Conservation (phyloP, 2,329 filamentous ascomycete species). For the Aureobasidium pullulans region DNA sequence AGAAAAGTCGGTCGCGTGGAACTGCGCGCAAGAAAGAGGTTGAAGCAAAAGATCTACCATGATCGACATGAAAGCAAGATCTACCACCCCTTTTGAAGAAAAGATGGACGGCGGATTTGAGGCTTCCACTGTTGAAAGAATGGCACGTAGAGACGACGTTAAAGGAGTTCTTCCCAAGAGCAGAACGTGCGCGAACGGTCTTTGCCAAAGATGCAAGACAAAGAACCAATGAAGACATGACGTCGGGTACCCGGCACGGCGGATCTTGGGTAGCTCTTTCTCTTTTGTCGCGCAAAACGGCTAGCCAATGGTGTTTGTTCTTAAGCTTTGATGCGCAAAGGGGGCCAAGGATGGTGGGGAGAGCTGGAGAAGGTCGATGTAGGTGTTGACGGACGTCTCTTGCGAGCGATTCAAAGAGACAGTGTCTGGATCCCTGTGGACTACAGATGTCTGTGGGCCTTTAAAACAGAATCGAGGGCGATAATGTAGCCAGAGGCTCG, state of each 20-base stretch:
- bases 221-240: background rate
- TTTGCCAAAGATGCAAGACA: background rate
- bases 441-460: background rate
- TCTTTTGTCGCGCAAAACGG: conserved; percentile 9
- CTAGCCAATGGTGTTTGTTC: background rate
- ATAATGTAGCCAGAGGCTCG: background rate
- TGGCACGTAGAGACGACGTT: background rate
- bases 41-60: background rate
- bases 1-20: conserved; percentile 10
- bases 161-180: background rate
- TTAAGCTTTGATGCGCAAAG: conserved; percentile 10
- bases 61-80: conserved; percentile 6
- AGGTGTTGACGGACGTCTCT: background rate
- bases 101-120: background rate
- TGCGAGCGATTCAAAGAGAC: background rate
- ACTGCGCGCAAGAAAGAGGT: background rate
- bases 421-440: background rate
- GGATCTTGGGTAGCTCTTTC: conserved; percentile 5
- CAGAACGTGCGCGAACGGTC: background rate
- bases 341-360: background rate
- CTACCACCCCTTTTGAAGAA: background rate
- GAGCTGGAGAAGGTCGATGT: background rate
- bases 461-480: background rate
- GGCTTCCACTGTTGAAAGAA: background rate
- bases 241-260: conserved; percentile 6